Evolutionary conservation across 2,329 filamentous ascomycete species (phyloP), one percentile per base, ranked within the genome.

Genomic region (Diplodia mutila): DNA sequence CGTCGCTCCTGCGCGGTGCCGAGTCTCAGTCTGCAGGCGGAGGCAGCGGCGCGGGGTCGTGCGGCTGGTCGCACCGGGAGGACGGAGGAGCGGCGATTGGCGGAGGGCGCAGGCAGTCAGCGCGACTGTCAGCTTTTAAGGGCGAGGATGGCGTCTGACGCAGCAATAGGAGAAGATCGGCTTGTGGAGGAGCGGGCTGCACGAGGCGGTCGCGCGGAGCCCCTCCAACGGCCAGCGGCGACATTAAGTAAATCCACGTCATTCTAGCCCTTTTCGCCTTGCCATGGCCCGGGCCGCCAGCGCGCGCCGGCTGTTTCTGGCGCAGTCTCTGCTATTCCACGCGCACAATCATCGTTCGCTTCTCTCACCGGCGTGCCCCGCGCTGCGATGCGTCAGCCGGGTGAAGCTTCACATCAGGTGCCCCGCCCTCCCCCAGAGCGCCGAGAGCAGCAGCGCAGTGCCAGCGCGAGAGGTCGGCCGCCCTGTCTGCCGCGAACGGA

Each of bases 131-230:
- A 27, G 42, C 59, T 63, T 63, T 63, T 34, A 63, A 63, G 46
- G 46, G 59, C 27, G 46, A n/a, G 59, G 55, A 29, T 51, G 42
- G 18, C 11, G 23, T 46, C 42, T 46, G 59, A 48, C 46, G 59
- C 42, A 37, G 59, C 27, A 63, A 63, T 48, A 63, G 46, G 59
- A 63, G 59, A 51, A 63, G 59, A 63, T 63, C 59, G 46, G 42
- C 59, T 48, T 32, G 46, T 32, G 59, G 59, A 51, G 42, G 59
- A 37, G 39, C 57, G 54, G 29, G 52, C 52, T 11, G 52, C 52
- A 21, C 39, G 39, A 49, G 39, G 39, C 32, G 34, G 34, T 27
- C 42, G 42, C 16, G 25, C 55, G 37, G 55, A 61, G 57, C 57
- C 57, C 39, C 34, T 42, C 55, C 27, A 48, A 61, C 57, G 34